These are phyloP conservation scores for Claviceps humidiphila DNA, from an alignment of 2,329 filamentous ascomycete species.

Conservation along the genomic window DNA sequence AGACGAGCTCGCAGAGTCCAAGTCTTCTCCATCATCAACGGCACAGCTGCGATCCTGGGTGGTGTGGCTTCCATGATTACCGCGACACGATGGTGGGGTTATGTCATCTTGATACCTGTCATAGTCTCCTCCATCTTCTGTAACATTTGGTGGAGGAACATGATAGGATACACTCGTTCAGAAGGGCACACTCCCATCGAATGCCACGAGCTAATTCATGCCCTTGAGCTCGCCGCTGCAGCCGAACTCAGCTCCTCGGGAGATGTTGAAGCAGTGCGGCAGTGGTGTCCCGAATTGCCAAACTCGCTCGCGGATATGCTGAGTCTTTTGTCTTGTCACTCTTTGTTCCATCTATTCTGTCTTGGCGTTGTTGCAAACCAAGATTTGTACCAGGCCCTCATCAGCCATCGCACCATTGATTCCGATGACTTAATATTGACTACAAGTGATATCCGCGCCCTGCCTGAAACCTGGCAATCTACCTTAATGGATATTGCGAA, in stretches of 20 bases:
- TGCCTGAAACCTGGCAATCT: conserved; percentile 5
- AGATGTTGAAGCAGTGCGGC: conserved; percentile 1
- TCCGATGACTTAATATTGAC: conserved; percentile 6
- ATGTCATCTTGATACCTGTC: conserved; percentile 36
- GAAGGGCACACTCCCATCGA: conserved; percentile 2
- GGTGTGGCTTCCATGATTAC: conserved; percentile 37
- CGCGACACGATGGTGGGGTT: conserved; percentile 37
- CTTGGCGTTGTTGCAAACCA: conserved; percentile 3
- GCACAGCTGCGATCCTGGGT: conserved; percentile 31
- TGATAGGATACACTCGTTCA: conserved; percentile 27
- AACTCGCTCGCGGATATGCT: conserved; percentile 6
- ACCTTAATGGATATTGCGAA: conserved; percentile 8
- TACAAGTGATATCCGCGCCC: conserved; percentile 4
- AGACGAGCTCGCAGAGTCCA: conserved; percentile 27
- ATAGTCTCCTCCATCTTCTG: conserved; percentile 30
- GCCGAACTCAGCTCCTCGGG: conserved; percentile 6
- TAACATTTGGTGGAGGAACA: conserved; percentile 34
- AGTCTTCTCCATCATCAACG: conserved; percentile 30
- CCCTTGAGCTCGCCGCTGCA: conserved; percentile 11
- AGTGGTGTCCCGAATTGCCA: conserved; percentile 8
- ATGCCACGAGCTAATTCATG: conserved; percentile 7
- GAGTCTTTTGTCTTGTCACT: conserved; percentile 8
- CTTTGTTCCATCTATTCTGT: conserved; percentile 7
- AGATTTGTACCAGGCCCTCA: conserved; percentile 4
- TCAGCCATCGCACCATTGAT: not conserved